Evolutionary conservation across 208 protist genomes (phyloP).

Genomic region (Porcisia hertigi): DNA sequence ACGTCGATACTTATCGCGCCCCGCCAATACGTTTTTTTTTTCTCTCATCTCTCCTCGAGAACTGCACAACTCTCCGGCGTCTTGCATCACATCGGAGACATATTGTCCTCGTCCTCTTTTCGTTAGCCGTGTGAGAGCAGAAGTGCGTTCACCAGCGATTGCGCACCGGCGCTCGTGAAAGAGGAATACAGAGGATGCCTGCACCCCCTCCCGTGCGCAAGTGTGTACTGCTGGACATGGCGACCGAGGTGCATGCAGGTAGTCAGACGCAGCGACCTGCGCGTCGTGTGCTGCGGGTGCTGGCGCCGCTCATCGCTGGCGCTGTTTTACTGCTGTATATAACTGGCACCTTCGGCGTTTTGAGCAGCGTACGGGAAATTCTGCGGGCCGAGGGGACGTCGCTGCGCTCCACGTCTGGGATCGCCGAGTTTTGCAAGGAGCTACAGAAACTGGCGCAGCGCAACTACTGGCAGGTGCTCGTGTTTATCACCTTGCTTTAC

Average conservation of each 20-base stretch:
- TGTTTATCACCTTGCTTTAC: conserved; percentile 58
- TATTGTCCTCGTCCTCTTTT: too few species aligned
- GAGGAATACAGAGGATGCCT: too few species aligned
- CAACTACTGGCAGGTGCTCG: conserved; percentile 39
- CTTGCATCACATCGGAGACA: too few species aligned
- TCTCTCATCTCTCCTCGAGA: too few species aligned
- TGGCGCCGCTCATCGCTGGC: conserved; percentile 28
- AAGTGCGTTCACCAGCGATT: too few species aligned
- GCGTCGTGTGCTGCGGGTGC: conserved; percentile 13
- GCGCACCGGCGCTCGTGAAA: too few species aligned
- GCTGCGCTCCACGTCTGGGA: conserved; percentile 40
- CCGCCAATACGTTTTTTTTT: too few species aligned
- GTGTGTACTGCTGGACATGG: conserved; percentile 12
- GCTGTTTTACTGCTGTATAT: conserved; percentile 40
- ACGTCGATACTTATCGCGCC: too few species aligned
- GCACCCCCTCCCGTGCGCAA: neutral
- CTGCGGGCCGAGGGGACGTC: conserved; percentile 31
- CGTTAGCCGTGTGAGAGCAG: too few species aligned
- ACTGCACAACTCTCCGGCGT: too few species aligned
- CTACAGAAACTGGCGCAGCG: conserved; percentile 39
- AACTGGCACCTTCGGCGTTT: conserved; percentile 38
- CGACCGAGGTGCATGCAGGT: conserved; percentile 27
- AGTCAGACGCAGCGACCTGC: conserved; percentile 9
- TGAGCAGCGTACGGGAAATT: conserved; percentile 30
- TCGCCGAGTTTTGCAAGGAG: conserved; percentile 48